Base-by-base conservation (phyloP, 805 yeast genomes). In the Saturnispora halmiae region DNA sequence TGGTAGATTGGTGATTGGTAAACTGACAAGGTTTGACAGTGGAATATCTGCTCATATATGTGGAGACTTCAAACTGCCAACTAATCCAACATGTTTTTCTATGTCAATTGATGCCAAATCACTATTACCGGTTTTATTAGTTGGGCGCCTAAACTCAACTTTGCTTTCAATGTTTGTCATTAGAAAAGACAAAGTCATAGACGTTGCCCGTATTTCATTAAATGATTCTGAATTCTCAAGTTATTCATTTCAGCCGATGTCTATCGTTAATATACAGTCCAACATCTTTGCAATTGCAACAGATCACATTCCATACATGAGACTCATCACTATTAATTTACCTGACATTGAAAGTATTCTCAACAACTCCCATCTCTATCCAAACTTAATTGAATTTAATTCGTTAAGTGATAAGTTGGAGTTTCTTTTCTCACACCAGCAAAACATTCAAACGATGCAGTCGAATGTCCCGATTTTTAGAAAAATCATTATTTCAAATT, bases 241-340 rank as follows among this genome's bases (percentile, higher is more conserved):
- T 16, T 71, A 74, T 49, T 70, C 78, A 0, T 83, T 83, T 56
- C 69, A 78, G 14, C 79, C 83, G 11, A 66, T 73, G 67, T 49
- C 60, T 8, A 58, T 75, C 6, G 46, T 64, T 1, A 50, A 58
- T 7, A 56, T 58, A 4, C 14, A 40, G 13, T 21, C 29, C 20
- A 29, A 65, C 0, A 47, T 66, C 19, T 52, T 81, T 13, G 76
- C 79, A 0, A 70, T 82, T 6, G 85, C 78, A 0, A 85, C 95
- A 0, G 77, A 87, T 1, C 90, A 84, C 51, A 70, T 73, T 11
- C 95, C 95, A 4, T 81, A 67, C 51, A 75, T 82, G 83, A 59
- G 94, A 48, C 48, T 82, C 10, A 69, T 85, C 1, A 56, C 82
- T 0, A 66, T 77, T 0, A 55, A 63, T 24, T 46, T 77, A n/a